Base-by-base conservation (phyloP, 2,329 filamentous ascomycete genomes). In the Fusarium proliferatum region DNA sequence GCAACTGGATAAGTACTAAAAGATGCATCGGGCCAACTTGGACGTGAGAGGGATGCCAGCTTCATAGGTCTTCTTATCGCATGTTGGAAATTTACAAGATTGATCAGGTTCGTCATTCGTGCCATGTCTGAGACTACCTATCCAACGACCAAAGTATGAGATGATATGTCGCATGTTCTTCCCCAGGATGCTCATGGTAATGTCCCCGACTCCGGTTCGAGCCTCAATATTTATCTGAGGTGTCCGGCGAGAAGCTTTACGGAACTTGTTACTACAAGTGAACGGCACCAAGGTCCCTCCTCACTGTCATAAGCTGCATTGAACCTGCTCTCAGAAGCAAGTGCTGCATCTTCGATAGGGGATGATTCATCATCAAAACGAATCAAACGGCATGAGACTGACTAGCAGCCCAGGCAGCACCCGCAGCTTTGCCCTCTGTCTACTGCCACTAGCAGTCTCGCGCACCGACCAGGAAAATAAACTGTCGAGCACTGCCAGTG, bases 251-350 rank as follows among this genome's bases (percentile, higher is more conserved):
- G 2, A 19, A 23, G 11, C 6, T 33, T 34, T 12, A 10, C 11
- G 9, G 28, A 34, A 19, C 30, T 8, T 34, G n/a, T 17, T 8
- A 15, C 16, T 19, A 0, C 11, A 19, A 2, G 30, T 23, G 30
- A 23, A 23, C 16, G 23, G 1, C 15, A 33, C 15, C 3, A 23
- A 4, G 11, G 10, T 5, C 6, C 1, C 9, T 17, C n/a, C 3
- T 23, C n/a, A 17, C 12, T 16, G 3, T 5, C 7, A 30, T n/a
- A 3, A 5, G 9, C 15, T 12, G 7, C 2, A 49, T 33, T 6
- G 8, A 33, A 3, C 11, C 11, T n/a, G 15, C 15, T 11, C 19
- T 6, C 7, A 12, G 21, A 12, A 17, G 9, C 7, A 49, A 12
- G 9, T 33, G n/a, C 21, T n/a, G 46, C 5, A 33, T 17, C 5